phyloP scores from a whole-genome alignment of 495 filamentous ascomycete species.

The Echria macrotheca region DNA sequence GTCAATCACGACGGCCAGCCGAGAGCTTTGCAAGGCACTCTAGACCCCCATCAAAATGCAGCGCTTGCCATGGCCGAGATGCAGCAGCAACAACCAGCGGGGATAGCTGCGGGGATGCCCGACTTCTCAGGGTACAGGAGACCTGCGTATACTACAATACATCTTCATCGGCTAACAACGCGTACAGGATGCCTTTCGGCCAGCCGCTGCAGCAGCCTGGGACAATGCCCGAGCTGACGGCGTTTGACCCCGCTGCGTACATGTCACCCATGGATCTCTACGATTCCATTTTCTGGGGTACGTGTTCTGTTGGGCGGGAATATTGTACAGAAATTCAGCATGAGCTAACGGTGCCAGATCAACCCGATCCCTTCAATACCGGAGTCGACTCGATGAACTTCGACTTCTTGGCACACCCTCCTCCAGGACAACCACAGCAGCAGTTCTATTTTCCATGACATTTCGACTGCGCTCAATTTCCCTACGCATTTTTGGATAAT shows the following conservation, averaged over 20 bases:
- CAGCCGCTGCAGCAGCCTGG: constrained; percentile 27
- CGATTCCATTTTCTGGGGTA: constrained; percentile 56
- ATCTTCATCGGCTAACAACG: constrained; percentile 3
- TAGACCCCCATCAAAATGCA: constrained; percentile 49
- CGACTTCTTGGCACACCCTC: constrained; percentile 45
- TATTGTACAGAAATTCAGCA: not conserved
- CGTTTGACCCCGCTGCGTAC: constrained; percentile 38
- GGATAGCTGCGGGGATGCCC: constrained; percentile 27
- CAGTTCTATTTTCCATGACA: constrained; percentile 24
- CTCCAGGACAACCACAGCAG: constrained; percentile 42
- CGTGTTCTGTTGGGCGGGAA: constrained; percentile 13
- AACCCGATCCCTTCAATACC: constrained; percentile 45
- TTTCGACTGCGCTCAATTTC: too few species aligned
- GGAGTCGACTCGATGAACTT: constrained; percentile 46
- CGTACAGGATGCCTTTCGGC: constrained; percentile 14
- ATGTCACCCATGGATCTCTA: constrained; percentile 55
- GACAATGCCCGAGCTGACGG: constrained; percentile 31
- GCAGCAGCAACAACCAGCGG: constrained; percentile 40
- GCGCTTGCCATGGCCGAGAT: constrained; percentile 52
- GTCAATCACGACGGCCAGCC: constrained; percentile 8
- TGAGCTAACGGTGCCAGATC: constrained; percentile 27
- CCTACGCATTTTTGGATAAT: too few species aligned
- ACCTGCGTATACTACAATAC: too few species aligned
- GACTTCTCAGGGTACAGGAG: constrained; percentile 32
- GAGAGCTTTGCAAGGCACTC: constrained; percentile 23